Conservation (phyloP, 1,139 yeast species). For the Petasospora fabianii region DNA sequence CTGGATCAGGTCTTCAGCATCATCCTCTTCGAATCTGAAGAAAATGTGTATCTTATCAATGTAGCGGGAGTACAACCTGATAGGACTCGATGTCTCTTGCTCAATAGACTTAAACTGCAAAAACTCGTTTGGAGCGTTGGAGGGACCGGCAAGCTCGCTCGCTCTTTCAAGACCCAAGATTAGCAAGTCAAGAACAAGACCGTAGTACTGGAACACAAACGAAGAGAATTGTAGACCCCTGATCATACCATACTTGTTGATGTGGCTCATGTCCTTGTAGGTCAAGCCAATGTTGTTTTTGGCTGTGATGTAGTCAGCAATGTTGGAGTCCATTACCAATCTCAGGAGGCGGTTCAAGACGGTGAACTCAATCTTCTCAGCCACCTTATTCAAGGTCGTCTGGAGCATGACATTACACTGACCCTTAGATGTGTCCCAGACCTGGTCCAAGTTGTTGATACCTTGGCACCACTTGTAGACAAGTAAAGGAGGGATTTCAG, state of each 20-base stretch:
- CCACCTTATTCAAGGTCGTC: constrained; percentile 61
- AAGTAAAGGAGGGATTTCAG: constrained; percentile 87
- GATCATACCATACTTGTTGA: constrained; percentile 82
- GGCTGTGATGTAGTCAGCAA: constrained; percentile 94
- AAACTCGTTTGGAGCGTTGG: constrained; percentile 70
- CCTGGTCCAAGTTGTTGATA: constrained; percentile 69
- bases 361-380: constrained; percentile 87
- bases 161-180: constrained; percentile 87
- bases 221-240: constrained; percentile 90
- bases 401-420: constrained; percentile 84
- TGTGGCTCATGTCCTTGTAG: constrained; percentile 93
- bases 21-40: constrained; percentile 70
- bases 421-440: constrained; percentile 77
- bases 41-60: constrained; percentile 78
- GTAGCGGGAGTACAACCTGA: constrained; percentile 77
- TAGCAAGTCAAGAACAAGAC: constrained; percentile 76
- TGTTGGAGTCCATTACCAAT: constrained; percentile 79
- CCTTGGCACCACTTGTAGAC: constrained; percentile 97
- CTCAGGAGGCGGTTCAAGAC: constrained; percentile 76
- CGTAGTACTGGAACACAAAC: constrained; percentile 86
- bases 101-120: constrained; percentile 61
- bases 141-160: constrained; percentile 77
- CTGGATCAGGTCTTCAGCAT: constrained; percentile 70
- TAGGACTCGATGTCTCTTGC: constrained; percentile 66
- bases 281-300: constrained; percentile 80